Conservation (phyloP, 257 asterid genomes). For the Solanum gracilifrons region DNA sequence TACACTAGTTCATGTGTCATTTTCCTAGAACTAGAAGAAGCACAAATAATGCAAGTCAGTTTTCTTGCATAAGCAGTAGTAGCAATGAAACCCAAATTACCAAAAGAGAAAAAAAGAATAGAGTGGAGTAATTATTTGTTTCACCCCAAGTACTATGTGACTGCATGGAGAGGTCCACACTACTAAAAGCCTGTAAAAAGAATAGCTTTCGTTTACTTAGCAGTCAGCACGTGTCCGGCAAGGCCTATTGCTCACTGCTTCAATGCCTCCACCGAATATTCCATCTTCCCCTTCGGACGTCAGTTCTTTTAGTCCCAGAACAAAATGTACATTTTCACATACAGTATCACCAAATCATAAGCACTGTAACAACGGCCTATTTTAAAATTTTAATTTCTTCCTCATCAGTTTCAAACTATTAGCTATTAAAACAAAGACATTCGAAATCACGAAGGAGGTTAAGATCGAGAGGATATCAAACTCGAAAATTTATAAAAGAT, state of each 20-base stretch:
- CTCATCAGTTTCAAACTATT: background rate
- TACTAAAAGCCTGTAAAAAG: conserved; percentile 10
- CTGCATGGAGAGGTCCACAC: conserved; percentile 8
- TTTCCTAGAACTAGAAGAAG: background rate
- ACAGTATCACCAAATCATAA: background rate
- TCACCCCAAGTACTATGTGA: background rate
- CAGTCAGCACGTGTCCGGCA: conserved; percentile 39
- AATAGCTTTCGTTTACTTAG: conserved; percentile 5
- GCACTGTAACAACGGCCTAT: background rate
- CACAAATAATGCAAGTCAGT: background rate
- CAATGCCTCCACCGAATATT: background rate
- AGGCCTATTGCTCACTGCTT: conserved; percentile 4
- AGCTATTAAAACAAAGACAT: background rate
- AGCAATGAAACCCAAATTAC: background rate
- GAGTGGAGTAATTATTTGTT: background rate
- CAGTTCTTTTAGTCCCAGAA: background rate
- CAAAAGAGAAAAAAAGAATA: background rate
- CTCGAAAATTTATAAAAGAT: background rate
- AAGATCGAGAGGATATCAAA: background rate
- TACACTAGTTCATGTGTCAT: background rate
- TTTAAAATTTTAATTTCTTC: background rate
- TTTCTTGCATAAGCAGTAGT: background rate
- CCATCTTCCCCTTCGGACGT: background rate
- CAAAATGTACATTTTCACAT: background rate
- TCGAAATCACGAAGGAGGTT: background rate